Percentiles rank a stretch among this genome's conserved stretches.
These are phyloP conservation scores for Ascochyta rabiei DNA, from an alignment of 2,329 filamentous ascomycete genomes.

Conservation along the genomic window DNA sequence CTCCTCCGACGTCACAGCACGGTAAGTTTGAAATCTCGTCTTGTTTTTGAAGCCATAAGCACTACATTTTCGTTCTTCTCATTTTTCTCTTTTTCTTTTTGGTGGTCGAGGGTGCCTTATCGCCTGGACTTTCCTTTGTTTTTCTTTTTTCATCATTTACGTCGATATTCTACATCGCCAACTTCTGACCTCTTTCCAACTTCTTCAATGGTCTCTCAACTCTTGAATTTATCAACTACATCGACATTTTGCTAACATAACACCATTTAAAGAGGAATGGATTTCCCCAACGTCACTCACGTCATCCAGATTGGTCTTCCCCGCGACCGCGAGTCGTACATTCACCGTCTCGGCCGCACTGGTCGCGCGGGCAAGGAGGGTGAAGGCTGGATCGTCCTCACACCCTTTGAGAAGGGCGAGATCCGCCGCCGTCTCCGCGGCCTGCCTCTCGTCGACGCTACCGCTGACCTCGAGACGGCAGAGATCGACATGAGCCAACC, in stretches of 20 bases:
- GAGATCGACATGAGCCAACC: conserved; percentile 53
- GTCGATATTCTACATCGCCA: too few species aligned
- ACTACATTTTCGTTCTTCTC: too few species aligned
- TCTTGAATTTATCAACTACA: background rate
- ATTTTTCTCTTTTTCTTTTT: too few species aligned
- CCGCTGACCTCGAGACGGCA: conserved; percentile 59
- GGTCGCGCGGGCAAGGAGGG: conserved; percentile 74
- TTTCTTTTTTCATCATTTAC: too few species aligned
- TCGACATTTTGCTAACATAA: conserved; percentile 2
- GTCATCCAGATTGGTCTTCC: conserved; percentile 59
- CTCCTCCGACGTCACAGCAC: conserved; percentile 58
- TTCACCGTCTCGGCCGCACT: conserved; percentile 60
- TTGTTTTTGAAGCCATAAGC: background rate
- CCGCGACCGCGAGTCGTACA: conserved; percentile 54
- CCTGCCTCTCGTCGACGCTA: conserved; percentile 64
- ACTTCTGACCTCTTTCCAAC: too few species aligned
- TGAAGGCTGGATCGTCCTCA: conserved; percentile 71
- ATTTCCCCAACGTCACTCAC: conserved; percentile 60
- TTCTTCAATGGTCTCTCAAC: too few species aligned
- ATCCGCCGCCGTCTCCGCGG: conserved; percentile 60
- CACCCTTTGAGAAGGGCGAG: conserved; percentile 58
- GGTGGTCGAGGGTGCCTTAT: too few species aligned
- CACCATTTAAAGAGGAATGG: conserved; percentile 49
- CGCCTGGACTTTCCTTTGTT: too few species aligned
- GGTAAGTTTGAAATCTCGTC: conserved; percentile 18